phyloP scores from a whole-genome alignment of 306 rosid genomes.

The Dalbergia cochinchinensis region DNA sequence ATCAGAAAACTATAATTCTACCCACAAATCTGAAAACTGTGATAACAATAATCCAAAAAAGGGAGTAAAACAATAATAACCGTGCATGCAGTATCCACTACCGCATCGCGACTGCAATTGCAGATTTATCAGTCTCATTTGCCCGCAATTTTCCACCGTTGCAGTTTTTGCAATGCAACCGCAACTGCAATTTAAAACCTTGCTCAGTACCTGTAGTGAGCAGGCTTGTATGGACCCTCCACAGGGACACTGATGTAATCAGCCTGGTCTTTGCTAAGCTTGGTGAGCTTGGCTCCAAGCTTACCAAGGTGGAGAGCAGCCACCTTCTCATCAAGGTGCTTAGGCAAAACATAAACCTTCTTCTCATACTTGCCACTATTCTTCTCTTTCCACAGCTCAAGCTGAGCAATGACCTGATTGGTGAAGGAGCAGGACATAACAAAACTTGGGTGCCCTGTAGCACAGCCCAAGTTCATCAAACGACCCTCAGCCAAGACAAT shows the following conservation, averaged over 20 bases:
- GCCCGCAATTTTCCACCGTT: too few relatives aligned
- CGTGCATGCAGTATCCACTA: too few relatives aligned
- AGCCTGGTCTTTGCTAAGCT: slow-evolving; percentile 84
- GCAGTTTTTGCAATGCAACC: slow-evolving; percentile 1
- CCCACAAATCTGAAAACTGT: slow-evolving; percentile 5
- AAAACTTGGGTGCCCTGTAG: slow-evolving; percentile 98
- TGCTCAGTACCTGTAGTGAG: slow-evolving; percentile 82
- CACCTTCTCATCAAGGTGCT: slow-evolving; percentile 98
- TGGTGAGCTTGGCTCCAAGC: slow-evolving; percentile 96
- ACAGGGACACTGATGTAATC: slow-evolving; percentile 89
- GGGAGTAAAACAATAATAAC: background rate
- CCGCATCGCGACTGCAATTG: too few relatives aligned
- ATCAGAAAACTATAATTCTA: slow-evolving; percentile 42
- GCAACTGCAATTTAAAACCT: background rate
- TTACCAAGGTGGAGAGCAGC: slow-evolving; percentile 93
- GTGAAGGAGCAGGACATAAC: slow-evolving; percentile 99
- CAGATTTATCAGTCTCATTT: too few relatives aligned
- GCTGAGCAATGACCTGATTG: slow-evolving; percentile 96
- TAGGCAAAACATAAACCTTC: slow-evolving; percentile 91
- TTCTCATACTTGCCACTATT: slow-evolving; percentile 81
- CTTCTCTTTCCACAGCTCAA: slow-evolving; percentile 94
- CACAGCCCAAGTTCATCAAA: slow-evolving; percentile 98
- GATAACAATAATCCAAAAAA: slow-evolving; percentile 5
- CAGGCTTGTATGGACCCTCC: slow-evolving; percentile 98
- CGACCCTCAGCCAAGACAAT: slow-evolving; percentile 93